Evolutionary conservation across 352 stramenopile species (phyloP), one percentile per base, ranked within the genome.

Genomic region (Pythium chondricola): DNA sequence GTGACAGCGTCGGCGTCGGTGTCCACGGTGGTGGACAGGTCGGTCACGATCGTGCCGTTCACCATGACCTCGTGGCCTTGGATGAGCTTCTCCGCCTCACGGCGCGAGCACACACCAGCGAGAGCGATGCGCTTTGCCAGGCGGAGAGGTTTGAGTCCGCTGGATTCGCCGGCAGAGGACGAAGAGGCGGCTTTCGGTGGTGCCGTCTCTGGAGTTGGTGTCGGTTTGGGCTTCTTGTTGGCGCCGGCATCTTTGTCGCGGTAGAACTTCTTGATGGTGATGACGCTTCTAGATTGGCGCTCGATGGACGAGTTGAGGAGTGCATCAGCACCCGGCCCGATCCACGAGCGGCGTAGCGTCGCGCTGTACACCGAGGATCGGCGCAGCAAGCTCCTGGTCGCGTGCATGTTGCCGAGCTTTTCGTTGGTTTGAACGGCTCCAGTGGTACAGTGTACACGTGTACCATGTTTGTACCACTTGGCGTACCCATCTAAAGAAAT

Each of bases 71-170:
- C 61, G 31, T 73, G 69, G 29, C 68, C 62, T 44, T 71, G 54
- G 53, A 96, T 95, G 48, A 78, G 65, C 52, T 87, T 83, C 47
- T 96, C 85, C 14, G 82, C 83, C 22, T 95, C 81, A 6, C 85
- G 71, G 3, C 84, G 77, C 22, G 85, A 96, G 58, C 81, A 91
- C 9, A 92, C 25, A 6, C 85, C 76, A 32, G 76, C 79, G 43
- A 89, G 68, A n/a, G 85, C 80, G 40, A 96, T 88, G 24, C 76
- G 71, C 53, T 93, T 94, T 11, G 84, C 83, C 17, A 96, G 58
- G 7, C 86, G 75, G 33, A 88, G 48, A 16, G 61, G 48, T 37
- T 56, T 50, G 36, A 45, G 48, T 30, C 18, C 45, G 16, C 43
- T 14, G 1, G 24, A 26, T 9, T 5, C 25, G 25, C 31, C 21